Base-by-base conservation (phyloP, 768 basidiomycete genomes). In the Lactarius hatsudake region DNA sequence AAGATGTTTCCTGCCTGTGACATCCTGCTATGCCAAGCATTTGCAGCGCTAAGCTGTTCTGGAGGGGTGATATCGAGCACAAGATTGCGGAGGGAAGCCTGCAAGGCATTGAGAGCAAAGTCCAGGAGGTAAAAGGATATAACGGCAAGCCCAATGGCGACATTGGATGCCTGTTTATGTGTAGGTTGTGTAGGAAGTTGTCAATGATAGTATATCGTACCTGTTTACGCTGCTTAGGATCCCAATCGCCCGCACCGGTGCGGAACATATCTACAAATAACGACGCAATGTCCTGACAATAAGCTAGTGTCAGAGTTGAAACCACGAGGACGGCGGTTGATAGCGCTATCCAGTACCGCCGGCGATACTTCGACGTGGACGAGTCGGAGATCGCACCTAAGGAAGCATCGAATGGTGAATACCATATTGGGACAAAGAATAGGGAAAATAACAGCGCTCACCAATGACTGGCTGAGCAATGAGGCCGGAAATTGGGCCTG, bases 11-110 rank as follows among this genome's bases (percentile, higher is more conserved):
- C 97, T n/a, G 94, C 87, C 74, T 98, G 94, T 54, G 87, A 90
- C 91, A 98, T 97, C 68, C 94, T 83, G 56, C 96, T 91, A 66
- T 98, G 95, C 95, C 96, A 99, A 40, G 97, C 97, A 78, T 98
- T 99, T 5, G 90, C 94, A n/a, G 87, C 84, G 64, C 89, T 94
- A 15, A 98, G 85, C 76, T 98, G 96, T 68, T 88, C 85, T 17
- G 92, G 85, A 7, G 97, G 96, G 0, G 93, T 86, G 60, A 96
- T 79, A 75, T 99, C 97, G 66, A 99, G 83, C 15, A 98, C 82
- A n/a, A 99, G 86, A 76, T 97, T 97, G 59, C 95, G 82, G 40
- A 98, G 80, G 13, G 94, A 96, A 2, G 93, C 93, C 82, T 96
- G 94, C 56, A 96, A 78, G 5, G 93, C 97, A 76, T 99, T 99